phyloP scores from a whole-genome alignment of 2,329 filamentous ascomycete genomes.

The Amauroascus niger region DNA sequence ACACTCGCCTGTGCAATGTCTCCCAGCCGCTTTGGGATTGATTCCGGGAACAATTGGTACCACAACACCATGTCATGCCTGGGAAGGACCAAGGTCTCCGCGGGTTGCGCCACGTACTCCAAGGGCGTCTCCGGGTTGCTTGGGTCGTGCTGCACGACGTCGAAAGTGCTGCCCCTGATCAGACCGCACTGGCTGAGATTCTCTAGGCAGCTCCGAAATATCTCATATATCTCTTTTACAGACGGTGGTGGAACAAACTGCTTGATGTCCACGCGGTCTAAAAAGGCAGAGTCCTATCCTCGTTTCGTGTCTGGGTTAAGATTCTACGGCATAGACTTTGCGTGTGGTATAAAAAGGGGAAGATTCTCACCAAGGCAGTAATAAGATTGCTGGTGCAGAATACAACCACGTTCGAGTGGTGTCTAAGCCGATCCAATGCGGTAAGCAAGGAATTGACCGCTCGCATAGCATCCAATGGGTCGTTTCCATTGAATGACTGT shows the following conservation, averaged over 20 bases:
- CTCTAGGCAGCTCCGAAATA: constrained; percentile 41
- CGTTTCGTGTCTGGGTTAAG: background rate
- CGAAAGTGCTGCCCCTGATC: constrained; percentile 25
- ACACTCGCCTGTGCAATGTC: constrained; percentile 24
- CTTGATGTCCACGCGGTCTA: constrained; percentile 43
- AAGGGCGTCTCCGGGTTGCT: constrained; percentile 21
- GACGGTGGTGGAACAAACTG: constrained; percentile 37
- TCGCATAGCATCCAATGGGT: constrained; percentile 40
- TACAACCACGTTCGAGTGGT: constrained; percentile 39
- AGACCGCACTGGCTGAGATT: constrained; percentile 35
- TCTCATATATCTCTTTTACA: constrained; percentile 37
- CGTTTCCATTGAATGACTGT: constrained; percentile 31
- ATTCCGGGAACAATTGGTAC: constrained; percentile 24
- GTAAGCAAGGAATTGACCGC: constrained; percentile 44
- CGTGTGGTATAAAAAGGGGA: background rate
- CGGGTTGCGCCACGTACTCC: constrained; percentile 25
- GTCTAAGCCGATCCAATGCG: constrained; percentile 38
- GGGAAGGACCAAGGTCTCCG: constrained; percentile 21
- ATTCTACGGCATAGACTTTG: background rate
- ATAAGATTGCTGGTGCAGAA: constrained; percentile 45
- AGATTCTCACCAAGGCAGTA: constrained; percentile 32
- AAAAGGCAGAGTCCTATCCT: constrained; percentile 37
- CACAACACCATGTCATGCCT: constrained; percentile 25
- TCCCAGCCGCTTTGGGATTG: constrained; percentile 24
- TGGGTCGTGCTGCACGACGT: constrained; percentile 21